phyloP scores from a whole-genome alignment of 2,329 filamentous ascomycete genomes.

The Alternaria sp. region DNA sequence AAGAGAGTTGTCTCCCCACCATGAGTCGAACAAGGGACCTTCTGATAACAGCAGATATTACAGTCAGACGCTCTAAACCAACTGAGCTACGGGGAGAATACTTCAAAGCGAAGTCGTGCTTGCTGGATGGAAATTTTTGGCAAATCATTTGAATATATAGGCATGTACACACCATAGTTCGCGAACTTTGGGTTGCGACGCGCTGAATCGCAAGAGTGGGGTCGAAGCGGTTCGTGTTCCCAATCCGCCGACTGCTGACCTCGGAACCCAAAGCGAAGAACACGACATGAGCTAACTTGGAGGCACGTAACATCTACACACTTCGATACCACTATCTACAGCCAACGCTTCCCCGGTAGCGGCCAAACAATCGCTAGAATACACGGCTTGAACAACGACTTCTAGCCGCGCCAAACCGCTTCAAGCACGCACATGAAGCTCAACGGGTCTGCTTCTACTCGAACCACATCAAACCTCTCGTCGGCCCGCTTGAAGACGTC shows the following conservation, averaged over 20 bases:
- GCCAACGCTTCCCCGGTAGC: too few species aligned
- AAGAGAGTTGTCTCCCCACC: constrained; percentile 39
- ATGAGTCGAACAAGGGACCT: constrained; percentile 42
- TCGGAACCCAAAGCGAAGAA: not conserved
- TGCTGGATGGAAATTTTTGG: constrained; percentile 8
- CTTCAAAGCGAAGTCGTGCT: constrained; percentile 16
- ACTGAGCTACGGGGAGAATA: constrained; percentile 37
- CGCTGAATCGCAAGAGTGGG: not conserved
- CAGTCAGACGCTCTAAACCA: constrained; percentile 48
- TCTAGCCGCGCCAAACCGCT: constrained; percentile 32
- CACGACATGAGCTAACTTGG: not conserved
- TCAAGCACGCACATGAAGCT: constrained; percentile 37
- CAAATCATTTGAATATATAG: too few species aligned
- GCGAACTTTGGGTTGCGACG: not conserved
- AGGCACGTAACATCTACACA: not conserved
- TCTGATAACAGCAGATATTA: constrained; percentile 45
- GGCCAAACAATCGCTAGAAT: not conserved
- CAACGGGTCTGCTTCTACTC: constrained; percentile 29
- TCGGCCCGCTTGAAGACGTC: constrained; percentile 55
- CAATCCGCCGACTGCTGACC: not conserved
- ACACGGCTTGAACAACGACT: accelerated
- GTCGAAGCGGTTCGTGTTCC: not conserved
- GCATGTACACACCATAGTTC: accelerated
- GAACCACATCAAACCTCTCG: constrained; percentile 52
- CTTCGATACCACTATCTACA: not conserved